Base-by-base conservation (phyloP, 352 stramenopile genomes). In the Phytophthora idaei region DNA sequence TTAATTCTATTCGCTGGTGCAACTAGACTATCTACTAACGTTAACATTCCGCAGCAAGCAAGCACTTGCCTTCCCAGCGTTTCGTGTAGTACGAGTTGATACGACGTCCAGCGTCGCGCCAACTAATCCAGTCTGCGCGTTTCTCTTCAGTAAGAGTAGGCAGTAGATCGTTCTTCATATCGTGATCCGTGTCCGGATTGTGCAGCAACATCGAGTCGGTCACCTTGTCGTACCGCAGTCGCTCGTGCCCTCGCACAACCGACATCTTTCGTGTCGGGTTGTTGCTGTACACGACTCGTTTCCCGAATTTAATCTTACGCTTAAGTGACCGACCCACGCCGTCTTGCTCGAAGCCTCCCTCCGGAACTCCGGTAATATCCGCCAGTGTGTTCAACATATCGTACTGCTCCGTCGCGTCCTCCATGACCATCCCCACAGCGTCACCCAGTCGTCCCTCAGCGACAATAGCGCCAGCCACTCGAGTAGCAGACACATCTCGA, bases 1-100 rank as follows among this genome's bases (percentile, higher is more conserved):
- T 21, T 45, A 56, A 21, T 56, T 56, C 49, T 45, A 14, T 45
- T 32, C 41, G 8, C n/a, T 27, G 12, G 9, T 15, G 12, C 10
- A 15, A 4, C 8, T 42, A 15, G 4, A 47, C 15, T 27, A 2
- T 27, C 21, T 32, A 44, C 27, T 37, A 21, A 17, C 14, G 6
- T 45, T 15, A 71, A 54, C 74, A 81, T 42, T 71, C 52, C 29
- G 67, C 58, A 17, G 56, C 46, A 27, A 75, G 57, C 29, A 80
- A 61, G 21, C 75, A 80, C 37, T 83, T 77, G 5, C 61, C 53
- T 28, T 69, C 42, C 34, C 59, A 73, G 3, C 53, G 69, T 3
- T 66, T 71, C 3, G 21, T 75, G 41, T 61, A 87, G 66, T 89
- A 87, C 61, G 69, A 29, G 52, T 84, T 87, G 47, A 87, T 60